A percentile compares a stretch with the other conserved stretches of the same genome.
Evolutionary conservation across 2,329 filamentous ascomycete genomes (phyloP).

Genomic region (Aspergillus tamarii): DNA sequence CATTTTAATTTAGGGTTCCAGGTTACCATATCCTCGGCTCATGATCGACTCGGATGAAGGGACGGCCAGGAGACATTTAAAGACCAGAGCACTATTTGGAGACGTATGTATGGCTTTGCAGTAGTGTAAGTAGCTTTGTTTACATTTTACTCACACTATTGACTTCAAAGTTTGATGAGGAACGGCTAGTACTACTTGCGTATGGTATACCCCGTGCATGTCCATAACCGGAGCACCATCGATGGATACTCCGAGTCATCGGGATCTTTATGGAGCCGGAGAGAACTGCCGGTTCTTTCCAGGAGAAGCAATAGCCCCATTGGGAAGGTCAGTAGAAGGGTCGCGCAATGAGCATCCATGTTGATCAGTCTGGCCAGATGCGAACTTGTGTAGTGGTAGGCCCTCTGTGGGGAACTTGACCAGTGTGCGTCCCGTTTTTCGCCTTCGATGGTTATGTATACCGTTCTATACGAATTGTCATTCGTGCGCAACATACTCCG

Average conservation of each 20-base stretch:
- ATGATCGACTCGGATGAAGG: not conserved
- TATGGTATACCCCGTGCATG: not conserved
- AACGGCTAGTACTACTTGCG: not conserved
- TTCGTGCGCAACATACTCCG: not conserved
- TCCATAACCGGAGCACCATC: not conserved
- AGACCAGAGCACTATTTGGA: not conserved
- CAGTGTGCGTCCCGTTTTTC: not conserved
- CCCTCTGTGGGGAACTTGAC: not conserved
- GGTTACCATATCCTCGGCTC: not conserved
- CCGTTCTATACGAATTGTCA: not conserved
- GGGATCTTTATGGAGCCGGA: not conserved
- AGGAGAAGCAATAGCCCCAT: not conserved
- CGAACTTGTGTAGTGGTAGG: too few species aligned
- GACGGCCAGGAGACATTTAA: not conserved
- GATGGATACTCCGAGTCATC: not conserved
- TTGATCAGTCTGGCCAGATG: not conserved
- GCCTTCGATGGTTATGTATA: not conserved
- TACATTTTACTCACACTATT: not conserved
- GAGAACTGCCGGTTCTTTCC: not conserved
- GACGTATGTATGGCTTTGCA: not conserved
- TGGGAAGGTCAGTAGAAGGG: not conserved
- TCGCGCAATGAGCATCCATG: not conserved
- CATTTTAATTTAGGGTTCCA: not conserved
- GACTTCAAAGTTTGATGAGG: not conserved
- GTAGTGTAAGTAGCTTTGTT: not conserved